phyloP scores from a whole-genome alignment of 2,329 filamentous ascomycete genomes.

The Ophiosphaerella herpotricha region DNA sequence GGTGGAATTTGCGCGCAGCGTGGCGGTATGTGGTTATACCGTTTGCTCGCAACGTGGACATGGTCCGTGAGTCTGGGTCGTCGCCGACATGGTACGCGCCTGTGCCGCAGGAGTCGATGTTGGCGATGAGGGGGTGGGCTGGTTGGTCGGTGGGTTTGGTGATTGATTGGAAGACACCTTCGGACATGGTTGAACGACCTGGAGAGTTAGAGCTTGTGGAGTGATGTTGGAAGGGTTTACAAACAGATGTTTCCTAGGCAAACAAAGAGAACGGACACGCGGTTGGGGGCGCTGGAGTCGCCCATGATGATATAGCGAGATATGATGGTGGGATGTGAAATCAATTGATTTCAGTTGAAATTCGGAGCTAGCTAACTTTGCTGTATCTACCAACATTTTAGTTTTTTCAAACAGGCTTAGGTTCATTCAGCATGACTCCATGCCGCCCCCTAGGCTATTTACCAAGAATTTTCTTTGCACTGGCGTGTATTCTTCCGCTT shows the following conservation, averaged over 20 bases:
- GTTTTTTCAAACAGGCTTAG: no score
- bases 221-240: conserved; percentile 41
- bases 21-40: conserved; percentile 80
- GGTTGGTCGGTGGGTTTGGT: conserved; percentile 58
- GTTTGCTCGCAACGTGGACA: conserved; percentile 74
- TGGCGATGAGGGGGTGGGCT: conserved; percentile 59
- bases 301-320: conserved; percentile 7
- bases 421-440: no score
- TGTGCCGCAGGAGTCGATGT: conserved; percentile 88
- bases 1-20: conserved; percentile 71
- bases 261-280: conserved; percentile 83
- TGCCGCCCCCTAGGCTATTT: no score
- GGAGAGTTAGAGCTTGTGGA: conserved; percentile 1
- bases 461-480: no score
- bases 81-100: conserved; percentile 82
- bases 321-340: background rate
- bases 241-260: conserved; percentile 95
- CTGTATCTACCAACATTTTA: no score
- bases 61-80: conserved; percentile 79
- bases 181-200: conserved; percentile 87
- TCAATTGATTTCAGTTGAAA: no score
- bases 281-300: conserved; percentile 21
- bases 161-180: conserved; percentile 84
- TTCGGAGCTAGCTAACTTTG: no score
- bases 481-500: no score